Evolutionary conservation across 2,329 filamentous ascomycete genomes (phyloP).

Genomic region (Fusarium nematophilum): DNA sequence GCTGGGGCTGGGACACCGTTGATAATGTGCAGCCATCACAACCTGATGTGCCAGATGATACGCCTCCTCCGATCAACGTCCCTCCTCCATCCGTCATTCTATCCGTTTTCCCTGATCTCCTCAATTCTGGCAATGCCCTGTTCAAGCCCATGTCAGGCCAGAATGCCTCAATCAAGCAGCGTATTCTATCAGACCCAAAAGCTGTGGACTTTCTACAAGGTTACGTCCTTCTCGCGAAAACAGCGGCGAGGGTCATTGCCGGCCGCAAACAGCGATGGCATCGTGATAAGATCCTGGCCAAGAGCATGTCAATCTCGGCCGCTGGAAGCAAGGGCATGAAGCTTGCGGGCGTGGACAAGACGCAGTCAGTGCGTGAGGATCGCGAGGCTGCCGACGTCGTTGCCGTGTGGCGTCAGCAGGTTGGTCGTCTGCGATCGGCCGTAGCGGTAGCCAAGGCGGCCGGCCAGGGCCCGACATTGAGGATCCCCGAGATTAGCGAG

Average conservation of each 20-base stretch:
- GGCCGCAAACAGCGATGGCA: slow-evolving; percentile 92
- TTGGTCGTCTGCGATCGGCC: slow-evolving; percentile 79
- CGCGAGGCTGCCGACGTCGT: slow-evolving; percentile 85
- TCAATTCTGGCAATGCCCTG: slow-evolving; percentile 73
- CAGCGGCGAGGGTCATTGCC: slow-evolving; percentile 83
- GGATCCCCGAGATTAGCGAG: slow-evolving; percentile 77
- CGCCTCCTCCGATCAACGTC: slow-evolving; percentile 81
- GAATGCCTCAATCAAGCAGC: slow-evolving; percentile 67
- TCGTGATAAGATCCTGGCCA: slow-evolving; percentile 83
- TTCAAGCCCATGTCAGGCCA: slow-evolving; percentile 74
- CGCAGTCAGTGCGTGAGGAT: slow-evolving; percentile 84
- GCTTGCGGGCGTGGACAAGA: slow-evolving; percentile 84
- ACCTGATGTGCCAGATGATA: slow-evolving; percentile 40
- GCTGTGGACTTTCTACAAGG: slow-evolving; percentile 72
- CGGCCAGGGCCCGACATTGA: slow-evolving; percentile 59
- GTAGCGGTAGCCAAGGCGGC: slow-evolving; percentile 74
- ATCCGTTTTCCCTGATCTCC: slow-evolving; percentile 77
- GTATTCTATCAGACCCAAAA: slow-evolving; percentile 71
- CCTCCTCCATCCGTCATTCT: slow-evolving; percentile 89
- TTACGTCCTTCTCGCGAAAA: slow-evolving; percentile 72
- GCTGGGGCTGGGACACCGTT: slow-evolving; percentile 64
- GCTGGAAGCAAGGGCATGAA: slow-evolving; percentile 89
- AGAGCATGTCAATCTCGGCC: slow-evolving; percentile 88
- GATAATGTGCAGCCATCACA: slow-evolving; percentile 46
- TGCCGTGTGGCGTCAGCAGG: slow-evolving; percentile 77